Evolutionary conservation across 116 monocot genomes (phyloP), one percentile per base, ranked within the genome.

Genomic region (Phalaenopsis hybrid): DNA sequence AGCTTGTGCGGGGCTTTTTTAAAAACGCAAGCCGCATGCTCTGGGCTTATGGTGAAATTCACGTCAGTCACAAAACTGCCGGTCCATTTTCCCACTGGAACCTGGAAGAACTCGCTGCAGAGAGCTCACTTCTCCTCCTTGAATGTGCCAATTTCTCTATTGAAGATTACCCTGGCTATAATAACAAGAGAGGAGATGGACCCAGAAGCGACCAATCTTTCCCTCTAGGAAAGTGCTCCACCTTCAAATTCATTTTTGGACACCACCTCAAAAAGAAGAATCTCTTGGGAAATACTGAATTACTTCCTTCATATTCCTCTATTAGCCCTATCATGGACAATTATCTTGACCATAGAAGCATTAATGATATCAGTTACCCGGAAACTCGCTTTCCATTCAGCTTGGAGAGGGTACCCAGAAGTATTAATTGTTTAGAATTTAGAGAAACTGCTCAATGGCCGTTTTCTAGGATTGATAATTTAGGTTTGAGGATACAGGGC

Each of bases 101-200:
- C 61, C 79, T 92, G 2, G 65, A 86, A 70, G 81, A 89, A 33
- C 88, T 92, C 55, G 92, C 87, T 17, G 78, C 57, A 11, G 78
- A 57, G 34, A 61, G 37, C 65, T 87, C 81, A 18, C 86, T 92
- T 18, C 0, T 79, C 34, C 52, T 88, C 65, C 23, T 59, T 3
- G 86, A 78, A 33, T 44, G 37, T 45, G 82, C 82, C 17, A 46
- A 79, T 45, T 92, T 92, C 31, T 68, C 75, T 0, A 86, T 79
- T 18, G 28, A 81, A 31, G 88, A 89, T 50, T 89, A 88, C 48
- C 88, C 89, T 5, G 85, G 87, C 44, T 92, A 92, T 37, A 80
- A 80, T 13, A 87, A 89, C 52, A 92, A 89, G 77, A 83, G 89
- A 81, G 92, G 89, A 28, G 87, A 88, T 55, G 87, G 92, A n/a